Base-by-base conservation (phyloP, 768 basidiomycete genomes). In the Termitomyces sp. region DNA sequence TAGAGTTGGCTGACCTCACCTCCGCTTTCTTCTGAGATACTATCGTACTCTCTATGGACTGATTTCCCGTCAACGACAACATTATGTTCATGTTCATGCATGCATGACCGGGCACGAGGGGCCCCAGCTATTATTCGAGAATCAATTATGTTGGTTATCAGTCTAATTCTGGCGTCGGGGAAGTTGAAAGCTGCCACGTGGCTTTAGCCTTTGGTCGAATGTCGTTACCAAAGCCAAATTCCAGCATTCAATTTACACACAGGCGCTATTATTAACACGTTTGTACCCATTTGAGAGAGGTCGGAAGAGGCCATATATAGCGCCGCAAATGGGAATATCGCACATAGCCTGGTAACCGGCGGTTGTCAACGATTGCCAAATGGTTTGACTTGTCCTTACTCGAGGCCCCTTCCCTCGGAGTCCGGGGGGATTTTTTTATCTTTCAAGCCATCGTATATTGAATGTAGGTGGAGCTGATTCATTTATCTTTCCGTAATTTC, bases 21-120 rank as follows among this genome's bases (percentile, higher is more conserved):
- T 39, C 56, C 56, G 49, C n/a, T 40, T 23, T 51, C 25, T n/a
- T 37, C 56, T 56, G n/a, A 56, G 17, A 37, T 19, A 1, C 32
- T 14, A 5, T n/a, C 17, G n/a, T 34, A 34, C 48, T 51, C 14
- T 27, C 42, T 14, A 27, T 30, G 27, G 30, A 48, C 34, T 41
- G 12, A 23, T 21, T 3, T 23, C 30, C 23, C 32, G 27, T 48
- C 41, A 16, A 12, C 12, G 25, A 23, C 42, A 56, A 43, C 42
- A n/a, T 27, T 43, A 5, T 42, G n/a, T 50, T 35, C 41, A 5
- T 42, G n/a, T 50, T 35, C 41, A 35, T n/a, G 23, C 30, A 28
- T 41, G n/a, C 23, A 30, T 52, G n/a, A 23, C 17, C 46, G 30
- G 40, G 40, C 30, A 55, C 40, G 14, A 55, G 12, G 27, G 17